These are phyloP conservation scores for Diaporthe vaccinii DNA, from an alignment of 2,329 filamentous ascomycete species.

Conservation along the genomic window DNA sequence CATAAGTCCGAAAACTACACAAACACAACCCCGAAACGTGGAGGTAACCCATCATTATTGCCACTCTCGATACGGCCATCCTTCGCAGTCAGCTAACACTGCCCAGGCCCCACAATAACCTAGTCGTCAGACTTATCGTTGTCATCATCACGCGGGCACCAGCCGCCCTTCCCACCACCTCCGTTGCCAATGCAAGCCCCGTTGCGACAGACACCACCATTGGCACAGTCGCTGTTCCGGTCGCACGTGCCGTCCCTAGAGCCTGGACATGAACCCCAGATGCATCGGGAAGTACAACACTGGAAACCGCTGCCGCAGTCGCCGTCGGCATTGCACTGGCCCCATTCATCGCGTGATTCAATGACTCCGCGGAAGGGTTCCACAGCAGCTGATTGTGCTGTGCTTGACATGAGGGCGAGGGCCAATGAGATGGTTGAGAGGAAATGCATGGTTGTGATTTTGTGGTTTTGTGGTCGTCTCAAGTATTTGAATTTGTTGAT, in stretches of 20 bases:
- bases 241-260: not conserved
- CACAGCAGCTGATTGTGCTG: not conserved
- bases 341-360: not conserved
- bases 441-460: not conserved
- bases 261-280: not conserved
- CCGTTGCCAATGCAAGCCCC: not conserved
- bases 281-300: constrained; percentile 9
- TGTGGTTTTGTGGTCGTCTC: not conserved
- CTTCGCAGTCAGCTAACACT: not conserved
- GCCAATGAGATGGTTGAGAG: not conserved
- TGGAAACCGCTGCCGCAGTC: constrained; percentile 13
- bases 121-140: not conserved
- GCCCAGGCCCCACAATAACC: not conserved
- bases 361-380: not conserved
- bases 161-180: constrained; percentile 5
- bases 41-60: not conserved
- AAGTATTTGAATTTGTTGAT: not conserved
- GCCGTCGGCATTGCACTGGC: not conserved
- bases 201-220: constrained; percentile 10
- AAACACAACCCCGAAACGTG: not conserved
- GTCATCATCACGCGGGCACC: not conserved
- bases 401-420: not conserved
- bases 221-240: not conserved
- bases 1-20: not conserved
- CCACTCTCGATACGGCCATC: not conserved